Conservation (phyloP, 108 stramenopile genomes). For the Chaetoceros tenuissimus region DNA sequence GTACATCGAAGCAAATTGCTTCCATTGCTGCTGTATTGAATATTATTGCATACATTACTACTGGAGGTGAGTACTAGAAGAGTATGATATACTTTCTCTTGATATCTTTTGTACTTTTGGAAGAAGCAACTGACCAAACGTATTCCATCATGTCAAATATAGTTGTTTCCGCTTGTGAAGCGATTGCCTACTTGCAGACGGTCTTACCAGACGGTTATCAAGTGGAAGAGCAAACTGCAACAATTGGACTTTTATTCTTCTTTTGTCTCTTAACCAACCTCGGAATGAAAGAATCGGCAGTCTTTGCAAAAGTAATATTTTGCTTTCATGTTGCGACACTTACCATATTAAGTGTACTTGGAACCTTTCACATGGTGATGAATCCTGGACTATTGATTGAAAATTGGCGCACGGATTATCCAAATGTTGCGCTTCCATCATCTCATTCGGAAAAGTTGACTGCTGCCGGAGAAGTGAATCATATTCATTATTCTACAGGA, state of each 20-base stretch:
- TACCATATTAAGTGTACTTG: conserved; percentile 19
- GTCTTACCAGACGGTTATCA: conserved; percentile 10
- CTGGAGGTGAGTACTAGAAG: too few relatives aligned
- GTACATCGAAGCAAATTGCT: conserved; percentile 52
- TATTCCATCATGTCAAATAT: too few relatives aligned
- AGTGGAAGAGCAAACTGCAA: conserved; percentile 22
- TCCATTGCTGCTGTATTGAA: conserved; percentile 52
- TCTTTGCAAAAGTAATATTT: conserved; percentile 50
- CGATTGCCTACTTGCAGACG: conserved; percentile 47
- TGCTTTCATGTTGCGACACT: conserved; percentile 43
- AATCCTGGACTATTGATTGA: conserved; percentile 20
- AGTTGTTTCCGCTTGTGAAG: conserved; percentile 33
- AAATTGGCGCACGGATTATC: conserved; percentile 29
- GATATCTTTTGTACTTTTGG: too few relatives aligned
- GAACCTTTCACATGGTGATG: conserved; percentile 27
- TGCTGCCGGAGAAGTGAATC: neutral
- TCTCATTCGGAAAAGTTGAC: neutral
- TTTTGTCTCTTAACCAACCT: conserved; percentile 39
- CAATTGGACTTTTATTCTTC: conserved; percentile 35
- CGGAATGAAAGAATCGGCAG: conserved; percentile 54
- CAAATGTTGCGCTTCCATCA: conserved; percentile 11
- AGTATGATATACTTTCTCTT: too few relatives aligned
- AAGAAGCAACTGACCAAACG: too few relatives aligned
- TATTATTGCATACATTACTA: conserved; percentile 66
- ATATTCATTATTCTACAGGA: conserved; percentile 8